These are phyloP conservation scores for Populus hybrid DNA, from an alignment of 441 rosid species.

Conservation along the genomic window DNA sequence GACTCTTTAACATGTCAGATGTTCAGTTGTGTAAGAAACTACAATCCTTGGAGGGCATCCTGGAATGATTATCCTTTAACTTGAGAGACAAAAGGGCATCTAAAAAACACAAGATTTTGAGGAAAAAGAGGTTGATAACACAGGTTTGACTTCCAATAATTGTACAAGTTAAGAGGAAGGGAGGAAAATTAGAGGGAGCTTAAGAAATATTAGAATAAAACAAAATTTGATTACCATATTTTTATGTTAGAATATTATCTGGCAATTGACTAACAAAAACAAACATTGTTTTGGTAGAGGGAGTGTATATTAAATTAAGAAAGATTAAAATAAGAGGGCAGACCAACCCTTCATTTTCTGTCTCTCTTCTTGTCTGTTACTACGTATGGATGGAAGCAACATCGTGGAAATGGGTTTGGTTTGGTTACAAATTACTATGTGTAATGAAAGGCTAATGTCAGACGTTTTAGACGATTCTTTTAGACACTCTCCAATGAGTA, in stretches of 20 bases:
- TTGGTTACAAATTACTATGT: not conserved
- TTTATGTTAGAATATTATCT: conserved; percentile 17
- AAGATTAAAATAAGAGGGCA: conserved; percentile 28
- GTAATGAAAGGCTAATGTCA: not conserved
- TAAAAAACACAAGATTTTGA: conserved; percentile 16
- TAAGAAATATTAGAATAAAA: conserved; percentile 30
- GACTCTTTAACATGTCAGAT: too few relatives aligned
- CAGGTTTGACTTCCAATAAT: conserved; percentile 50
- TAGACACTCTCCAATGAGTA: not conserved
- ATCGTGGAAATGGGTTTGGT: conserved; percentile 25
- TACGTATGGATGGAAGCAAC: conserved; percentile 19
- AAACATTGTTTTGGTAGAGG: conserved; percentile 21
- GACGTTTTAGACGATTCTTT: not conserved
- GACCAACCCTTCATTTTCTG: conserved; percentile 41
- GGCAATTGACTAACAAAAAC: conserved; percentile 15
- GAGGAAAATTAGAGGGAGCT: conserved; percentile 26
- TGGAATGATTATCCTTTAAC: not conserved
- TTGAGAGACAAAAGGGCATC: conserved; percentile 13
- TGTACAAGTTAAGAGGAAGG: conserved; percentile 24
- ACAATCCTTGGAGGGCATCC: not conserved
- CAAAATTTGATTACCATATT: conserved; percentile 26
- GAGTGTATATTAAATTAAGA: conserved; percentile 13
- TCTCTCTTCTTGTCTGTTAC: conserved; percentile 57
- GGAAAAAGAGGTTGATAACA: conserved; percentile 22
- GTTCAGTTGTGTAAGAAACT: not conserved